Evolutionary conservation across 2,329 filamentous ascomycete genomes (phyloP).

Genomic region (Diaporthe longicolla): DNA sequence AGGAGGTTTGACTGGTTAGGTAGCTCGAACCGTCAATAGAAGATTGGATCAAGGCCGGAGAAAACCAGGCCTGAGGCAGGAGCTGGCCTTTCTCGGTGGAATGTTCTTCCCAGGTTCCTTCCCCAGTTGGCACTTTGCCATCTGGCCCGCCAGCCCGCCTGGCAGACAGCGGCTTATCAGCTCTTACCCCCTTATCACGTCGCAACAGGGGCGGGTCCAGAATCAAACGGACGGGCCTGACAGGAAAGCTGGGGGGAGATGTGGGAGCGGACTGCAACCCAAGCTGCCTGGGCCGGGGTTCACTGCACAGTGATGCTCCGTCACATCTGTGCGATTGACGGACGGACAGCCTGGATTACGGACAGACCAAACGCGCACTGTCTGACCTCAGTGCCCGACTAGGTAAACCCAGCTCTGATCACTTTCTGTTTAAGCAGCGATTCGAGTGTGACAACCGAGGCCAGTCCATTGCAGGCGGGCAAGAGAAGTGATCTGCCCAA

Average conservation of each 20-base stretch:
- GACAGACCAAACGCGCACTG: conserved; percentile 22
- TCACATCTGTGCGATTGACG: conserved; percentile 12
- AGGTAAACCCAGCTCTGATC: conserved; percentile 21
- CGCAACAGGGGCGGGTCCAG: conserved; percentile 23
- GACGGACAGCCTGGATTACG: neutral
- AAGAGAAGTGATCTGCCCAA: neutral
- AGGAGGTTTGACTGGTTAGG: conserved; percentile 28
- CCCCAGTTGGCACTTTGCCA: neutral
- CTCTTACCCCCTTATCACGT: conserved; percentile 22
- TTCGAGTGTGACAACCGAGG: neutral
- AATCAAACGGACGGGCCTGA: conserved; percentile 2
- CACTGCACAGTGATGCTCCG: neutral
- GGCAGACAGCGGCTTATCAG: conserved; percentile 8
- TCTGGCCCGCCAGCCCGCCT: neutral
- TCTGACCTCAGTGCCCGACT: conserved; percentile 18
- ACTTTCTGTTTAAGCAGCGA: neutral
- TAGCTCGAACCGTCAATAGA: conserved; percentile 32
- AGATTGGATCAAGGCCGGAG: conserved; percentile 30
- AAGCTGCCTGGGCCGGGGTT: conserved; percentile 13
- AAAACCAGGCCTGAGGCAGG: conserved; percentile 32
- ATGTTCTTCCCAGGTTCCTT: conserved; percentile 18
- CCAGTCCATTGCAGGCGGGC: neutral
- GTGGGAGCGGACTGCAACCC: conserved; percentile 27
- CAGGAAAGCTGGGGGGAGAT: conserved; percentile 24
- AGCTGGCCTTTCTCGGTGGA: conserved; percentile 22